Conservation (phyloP, 139 green algal species). For the Tetraselmis chui region DNA sequence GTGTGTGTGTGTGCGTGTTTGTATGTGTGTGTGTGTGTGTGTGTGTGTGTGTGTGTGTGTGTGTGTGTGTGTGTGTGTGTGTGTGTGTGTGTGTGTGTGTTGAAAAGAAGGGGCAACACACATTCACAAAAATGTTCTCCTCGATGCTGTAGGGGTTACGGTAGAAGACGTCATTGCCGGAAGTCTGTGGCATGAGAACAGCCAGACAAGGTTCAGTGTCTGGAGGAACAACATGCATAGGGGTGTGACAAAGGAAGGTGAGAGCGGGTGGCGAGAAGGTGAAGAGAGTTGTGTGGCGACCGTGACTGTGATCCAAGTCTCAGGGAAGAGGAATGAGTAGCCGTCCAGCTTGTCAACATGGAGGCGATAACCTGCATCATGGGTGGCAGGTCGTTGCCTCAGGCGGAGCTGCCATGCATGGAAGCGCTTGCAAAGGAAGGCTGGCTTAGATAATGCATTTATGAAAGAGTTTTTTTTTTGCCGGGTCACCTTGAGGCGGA, state of each 20-base stretch:
- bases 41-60: no score
- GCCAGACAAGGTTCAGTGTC: background rate
- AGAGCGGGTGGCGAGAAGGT: background rate
- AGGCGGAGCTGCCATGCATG: no score
- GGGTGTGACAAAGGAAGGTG: background rate
- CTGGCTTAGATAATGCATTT: no score
- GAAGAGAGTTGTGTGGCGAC: background rate
- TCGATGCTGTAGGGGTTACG: slow-evolving; percentile 78
- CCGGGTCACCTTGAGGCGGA: no score
- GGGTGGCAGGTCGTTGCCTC: no score
- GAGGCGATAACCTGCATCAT: slow-evolving; percentile 38
- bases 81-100: no score
- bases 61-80: no score
- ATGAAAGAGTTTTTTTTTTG: no score
- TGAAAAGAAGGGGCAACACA: slow-evolving; percentile 78
- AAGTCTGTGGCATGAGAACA: slow-evolving; percentile 38
- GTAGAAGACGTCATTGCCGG: slow-evolving; percentile 84
- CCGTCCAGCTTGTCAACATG: slow-evolving; percentile 77
- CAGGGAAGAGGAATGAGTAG: slow-evolving; percentile 75
- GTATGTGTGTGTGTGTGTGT: no score
- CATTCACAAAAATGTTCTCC: slow-evolving; percentile 87
- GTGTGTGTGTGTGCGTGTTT: no score
- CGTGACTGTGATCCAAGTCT: slow-evolving; percentile 64
- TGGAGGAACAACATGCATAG: background rate
- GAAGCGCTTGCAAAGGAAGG: no score